Percentiles rank a stretch among this genome's conserved stretches.
Evolutionary conservation across 1,139 yeast genomes (phyloP).

Genomic region (Hemisphaericaspora xylofermentans): DNA sequence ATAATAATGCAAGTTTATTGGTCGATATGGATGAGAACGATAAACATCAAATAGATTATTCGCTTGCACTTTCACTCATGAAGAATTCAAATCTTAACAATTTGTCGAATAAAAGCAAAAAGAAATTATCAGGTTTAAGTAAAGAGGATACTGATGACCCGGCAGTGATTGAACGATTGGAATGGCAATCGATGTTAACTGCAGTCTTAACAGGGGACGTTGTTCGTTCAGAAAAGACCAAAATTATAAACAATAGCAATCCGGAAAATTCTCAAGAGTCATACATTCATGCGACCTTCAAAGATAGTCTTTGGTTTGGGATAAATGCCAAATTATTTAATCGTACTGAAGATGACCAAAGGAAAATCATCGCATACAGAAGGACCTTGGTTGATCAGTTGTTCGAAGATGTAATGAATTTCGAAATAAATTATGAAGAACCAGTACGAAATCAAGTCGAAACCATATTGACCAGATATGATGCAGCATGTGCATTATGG

Average conservation of each 20-base stretch:
- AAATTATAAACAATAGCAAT: conserved; percentile 54
- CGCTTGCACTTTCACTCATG: conserved; percentile 37
- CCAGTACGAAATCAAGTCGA: conserved; percentile 53
- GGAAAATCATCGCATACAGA: conserved; percentile 65
- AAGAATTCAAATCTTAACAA: conserved; percentile 33
- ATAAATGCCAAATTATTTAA: conserved; percentile 79
- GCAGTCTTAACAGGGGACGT: conserved; percentile 94
- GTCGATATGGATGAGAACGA: conserved; percentile 43
- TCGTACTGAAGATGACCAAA: conserved; percentile 78
- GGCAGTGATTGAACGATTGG: conserved; percentile 74
- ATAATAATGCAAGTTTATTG: conserved; percentile 33
- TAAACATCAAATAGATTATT: conserved; percentile 42
- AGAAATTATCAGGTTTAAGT: conserved; percentile 39
- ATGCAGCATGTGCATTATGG: conserved; percentile 76
- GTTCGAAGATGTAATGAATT: conserved; percentile 68
- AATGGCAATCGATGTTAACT: conserved; percentile 94
- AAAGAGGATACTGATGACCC: conserved; percentile 56
- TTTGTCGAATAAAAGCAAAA: conserved; percentile 22
- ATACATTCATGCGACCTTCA: conserved; percentile 55
- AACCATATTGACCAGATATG: conserved; percentile 58
- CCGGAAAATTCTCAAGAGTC: conserved; percentile 47
- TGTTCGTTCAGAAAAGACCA: conserved; percentile 84
- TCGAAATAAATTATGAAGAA: conserved; percentile 47
- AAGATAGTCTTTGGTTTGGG: conserved; percentile 81
- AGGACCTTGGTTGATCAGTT: conserved; percentile 73